phyloP scores from a whole-genome alignment of 768 basidiomycete species.

The Termitomyces sp. region DNA sequence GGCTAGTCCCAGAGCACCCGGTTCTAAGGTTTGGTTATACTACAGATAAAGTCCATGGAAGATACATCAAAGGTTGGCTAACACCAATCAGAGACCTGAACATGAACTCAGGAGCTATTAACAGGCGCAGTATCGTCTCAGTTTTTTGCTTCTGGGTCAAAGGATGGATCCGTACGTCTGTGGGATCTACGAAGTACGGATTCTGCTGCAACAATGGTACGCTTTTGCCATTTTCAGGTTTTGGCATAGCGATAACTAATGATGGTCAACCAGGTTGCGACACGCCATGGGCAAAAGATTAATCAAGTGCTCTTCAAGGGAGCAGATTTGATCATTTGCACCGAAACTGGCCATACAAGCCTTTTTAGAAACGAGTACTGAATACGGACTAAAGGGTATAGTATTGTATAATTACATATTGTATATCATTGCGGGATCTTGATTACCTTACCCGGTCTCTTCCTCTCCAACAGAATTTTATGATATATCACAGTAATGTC shows the following conservation, averaged over 20 bases:
- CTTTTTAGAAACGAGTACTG: constrained; percentile 13
- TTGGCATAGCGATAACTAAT: neutral
- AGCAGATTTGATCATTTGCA: constrained; percentile 29
- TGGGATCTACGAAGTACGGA: constrained; percentile 43
- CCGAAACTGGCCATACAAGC: constrained; percentile 29
- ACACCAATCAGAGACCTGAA: neutral
- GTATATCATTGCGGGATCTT: neutral
- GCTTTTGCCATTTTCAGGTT: neutral
- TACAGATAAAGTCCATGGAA: constrained; percentile 29
- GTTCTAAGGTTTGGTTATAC: constrained; percentile 41
- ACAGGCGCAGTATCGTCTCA: constrained; percentile 16
- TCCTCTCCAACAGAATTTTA: too few species aligned
- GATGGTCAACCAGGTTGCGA: constrained; percentile 21
- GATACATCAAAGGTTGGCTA: constrained; percentile 37
- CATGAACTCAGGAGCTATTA: neutral
- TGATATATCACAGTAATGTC: too few species aligned
- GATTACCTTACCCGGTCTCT: neutral
- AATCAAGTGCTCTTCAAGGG: constrained; percentile 30
- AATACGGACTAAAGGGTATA: neutral
- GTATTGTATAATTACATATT: neutral
- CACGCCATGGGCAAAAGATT: constrained; percentile 29
- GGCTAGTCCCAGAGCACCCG: constrained; percentile 26
- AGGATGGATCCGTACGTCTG: constrained; percentile 32
- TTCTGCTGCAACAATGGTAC: constrained; percentile 17
- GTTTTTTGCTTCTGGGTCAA: constrained; percentile 38